phyloP scores from a whole-genome alignment of 208 protist species.

The Endotrypanum monterogeii region DNA sequence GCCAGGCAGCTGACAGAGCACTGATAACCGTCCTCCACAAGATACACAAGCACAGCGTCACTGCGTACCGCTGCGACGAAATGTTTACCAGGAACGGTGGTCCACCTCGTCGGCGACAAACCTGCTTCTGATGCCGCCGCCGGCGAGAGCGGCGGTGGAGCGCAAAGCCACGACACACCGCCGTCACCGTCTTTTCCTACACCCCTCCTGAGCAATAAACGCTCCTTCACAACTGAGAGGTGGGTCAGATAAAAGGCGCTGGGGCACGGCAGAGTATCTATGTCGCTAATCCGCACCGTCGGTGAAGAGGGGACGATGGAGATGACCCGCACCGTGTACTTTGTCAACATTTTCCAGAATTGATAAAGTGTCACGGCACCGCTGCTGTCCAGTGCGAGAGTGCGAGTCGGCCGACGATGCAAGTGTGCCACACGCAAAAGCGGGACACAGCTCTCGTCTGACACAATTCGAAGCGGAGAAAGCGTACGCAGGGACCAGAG shows the following conservation, averaged over 20 bases:
- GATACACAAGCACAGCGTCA: slow-evolving; percentile 48
- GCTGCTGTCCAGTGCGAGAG: slow-evolving; percentile 42
- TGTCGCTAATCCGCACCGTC: slow-evolving; percentile 35
- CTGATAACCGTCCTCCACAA: slow-evolving; percentile 42
- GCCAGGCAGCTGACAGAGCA: slow-evolving; percentile 22
- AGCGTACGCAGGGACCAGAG: slow-evolving; percentile 54
- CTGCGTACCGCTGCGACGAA: slow-evolving; percentile 50
- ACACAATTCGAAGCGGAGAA: slow-evolving; percentile 46
- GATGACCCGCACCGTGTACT: slow-evolving; percentile 44
- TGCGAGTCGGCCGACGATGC: slow-evolving; percentile 34
- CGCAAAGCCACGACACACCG: slow-evolving; percentile 22
- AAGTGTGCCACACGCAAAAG: slow-evolving; percentile 40
- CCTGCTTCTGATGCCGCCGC: slow-evolving; percentile 12
- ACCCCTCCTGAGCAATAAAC: slow-evolving; percentile 4
- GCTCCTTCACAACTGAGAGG: slow-evolving; percentile 10
- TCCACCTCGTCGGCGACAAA: slow-evolving; percentile 19
- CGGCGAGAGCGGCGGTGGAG: slow-evolving; percentile 15
- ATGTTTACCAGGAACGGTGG: slow-evolving; percentile 35
- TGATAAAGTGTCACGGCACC: slow-evolving; percentile 50
- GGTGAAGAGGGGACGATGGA: slow-evolving; percentile 27
- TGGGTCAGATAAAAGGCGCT: slow-evolving; percentile 30
- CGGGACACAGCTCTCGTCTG: slow-evolving; percentile 49
- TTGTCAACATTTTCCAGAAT: slow-evolving; percentile 54
- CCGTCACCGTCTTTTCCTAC: neutral
- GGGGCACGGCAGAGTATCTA: slow-evolving; percentile 37